Evolutionary conservation across 2,329 filamentous ascomycete species (phyloP).

Genomic region (Calonectria pseudoturangicola): DNA sequence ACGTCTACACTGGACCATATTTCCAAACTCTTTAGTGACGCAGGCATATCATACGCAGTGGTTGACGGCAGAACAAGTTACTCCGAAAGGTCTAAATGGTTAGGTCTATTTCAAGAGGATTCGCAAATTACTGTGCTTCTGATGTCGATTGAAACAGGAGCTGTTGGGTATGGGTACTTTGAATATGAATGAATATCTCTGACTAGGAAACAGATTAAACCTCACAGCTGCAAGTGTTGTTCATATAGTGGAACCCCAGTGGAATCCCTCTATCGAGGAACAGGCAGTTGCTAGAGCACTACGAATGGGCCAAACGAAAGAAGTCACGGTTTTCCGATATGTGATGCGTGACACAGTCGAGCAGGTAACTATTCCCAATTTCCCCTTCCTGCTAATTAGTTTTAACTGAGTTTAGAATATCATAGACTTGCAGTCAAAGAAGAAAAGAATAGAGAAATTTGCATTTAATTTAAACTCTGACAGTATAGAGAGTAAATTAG

Average conservation of each 20-base stretch:
- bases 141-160: conserved; percentile 39
- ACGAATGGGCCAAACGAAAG: conserved; percentile 58
- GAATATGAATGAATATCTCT: background rate
- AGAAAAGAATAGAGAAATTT: background rate
- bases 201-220: conserved; percentile 29
- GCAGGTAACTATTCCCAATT: conserved; percentile 48
- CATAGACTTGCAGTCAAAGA: background rate
- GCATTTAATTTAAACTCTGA: background rate
- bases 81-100: conserved; percentile 23
- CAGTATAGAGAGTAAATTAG: background rate
- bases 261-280: conserved; percentile 66
- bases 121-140: conserved; percentile 14
- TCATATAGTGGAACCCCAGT: conserved; percentile 44
- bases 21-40: background rate
- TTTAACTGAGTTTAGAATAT: background rate
- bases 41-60: background rate
- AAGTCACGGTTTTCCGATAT: conserved; percentile 62
- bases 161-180: conserved; percentile 30
- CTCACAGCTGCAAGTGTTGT: conserved; percentile 36
- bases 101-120: conserved; percentile 21
- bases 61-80: conserved; percentile 35
- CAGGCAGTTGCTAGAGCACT: conserved; percentile 64
- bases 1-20: conserved; percentile 37
- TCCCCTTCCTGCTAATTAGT: background rate
- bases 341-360: conserved; percentile 63